Base-by-base conservation (phyloP, 805 yeast species). In the Wickerhamiella vanderwaltii region DNA sequence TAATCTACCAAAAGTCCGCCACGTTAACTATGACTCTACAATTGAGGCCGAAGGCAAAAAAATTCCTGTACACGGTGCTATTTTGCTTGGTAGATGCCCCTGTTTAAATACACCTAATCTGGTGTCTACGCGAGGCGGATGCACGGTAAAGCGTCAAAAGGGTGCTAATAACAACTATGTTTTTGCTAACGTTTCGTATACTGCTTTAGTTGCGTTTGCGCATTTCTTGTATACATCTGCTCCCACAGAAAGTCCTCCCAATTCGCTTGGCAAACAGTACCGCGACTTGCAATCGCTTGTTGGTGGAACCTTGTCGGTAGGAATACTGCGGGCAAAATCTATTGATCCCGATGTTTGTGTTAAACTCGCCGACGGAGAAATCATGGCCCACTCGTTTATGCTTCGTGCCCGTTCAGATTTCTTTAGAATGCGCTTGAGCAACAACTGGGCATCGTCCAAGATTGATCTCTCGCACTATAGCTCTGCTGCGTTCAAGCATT, bases 11-110 rank as follows among this genome's bases (percentile, higher is more conserved):
- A 18, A 4, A 11, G 33, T 30, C 6, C 15, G 5, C 7, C 13
- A 6, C 11, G 13, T 6, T 12, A 28, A 28, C 20, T 15, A 18
- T 6, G 36, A 33, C n/a, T 3, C 22, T 3, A 15, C 19, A 9
- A 5, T 29, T 6, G 17, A n/a, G 18, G 16, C 26, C n/a, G 29
- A 29, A 15, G 16, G 29, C 6, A 24, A 24, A 12, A n/a, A n/a
- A 9, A 20, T 48, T 1, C 30, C 26, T 7, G 48, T 46, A 4
- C 51, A 48, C 29, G 6, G 26, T 1, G 47, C 50, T 2, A 39
- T 50, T 6, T 29, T 51, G 11, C 41, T 35, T 9, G 53, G 48
- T 11, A 41, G 55, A 7, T 50, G 52, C 38, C 52, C 55, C 5
- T 33, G 44, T 1, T 32, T 51, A 3, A 34, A 39, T 16, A 33